These are phyloP conservation scores for Candida verbasci DNA, from an alignment of 805 yeast genomes.

Conservation along the genomic window DNA sequence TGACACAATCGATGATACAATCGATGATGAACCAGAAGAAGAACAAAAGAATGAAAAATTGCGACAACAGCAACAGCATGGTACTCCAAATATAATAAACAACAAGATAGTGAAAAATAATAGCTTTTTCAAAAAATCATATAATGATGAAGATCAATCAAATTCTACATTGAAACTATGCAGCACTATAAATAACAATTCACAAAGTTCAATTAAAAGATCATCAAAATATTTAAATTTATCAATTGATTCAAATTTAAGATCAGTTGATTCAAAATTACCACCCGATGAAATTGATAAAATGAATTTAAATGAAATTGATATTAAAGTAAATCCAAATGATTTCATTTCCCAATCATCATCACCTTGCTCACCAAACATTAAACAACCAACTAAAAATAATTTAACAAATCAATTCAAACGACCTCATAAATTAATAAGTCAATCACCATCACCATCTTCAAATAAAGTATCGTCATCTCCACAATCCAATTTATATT, in stretches of 20 bases:
- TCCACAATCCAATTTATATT: conserved; percentile 12
- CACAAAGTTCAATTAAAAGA: conserved; percentile 26
- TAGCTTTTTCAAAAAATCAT: background rate
- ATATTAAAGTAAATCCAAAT: conserved; percentile 9
- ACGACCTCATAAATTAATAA: conserved; percentile 40
- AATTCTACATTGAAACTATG: conserved; percentile 3
- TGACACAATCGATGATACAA: background rate
- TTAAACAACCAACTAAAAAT: background rate
- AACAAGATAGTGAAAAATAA: background rate
- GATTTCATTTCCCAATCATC: conserved; percentile 5
- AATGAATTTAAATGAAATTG: conserved; percentile 14
- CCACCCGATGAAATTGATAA: conserved; percentile 1
- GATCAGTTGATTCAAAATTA: conserved; percentile 6
- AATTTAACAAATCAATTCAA: conserved; percentile 31
- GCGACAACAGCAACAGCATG: conserved; percentile 5
- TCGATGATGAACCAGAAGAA: conserved; percentile 12
- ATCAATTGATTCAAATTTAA: conserved; percentile 27
- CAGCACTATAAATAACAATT: background rate
- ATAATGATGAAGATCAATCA: conserved; percentile 1
- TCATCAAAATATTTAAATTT: conserved; percentile 39
- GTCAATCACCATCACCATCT: conserved; percentile 41
- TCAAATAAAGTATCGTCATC: conserved; percentile 12
- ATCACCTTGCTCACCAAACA: conserved; percentile 2
- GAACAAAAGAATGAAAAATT: conserved; percentile 8
- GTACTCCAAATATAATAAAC: conserved; percentile 2